phyloP scores from a whole-genome alignment of 257 asterid genomes.

The Solanum ahanhuiri region DNA sequence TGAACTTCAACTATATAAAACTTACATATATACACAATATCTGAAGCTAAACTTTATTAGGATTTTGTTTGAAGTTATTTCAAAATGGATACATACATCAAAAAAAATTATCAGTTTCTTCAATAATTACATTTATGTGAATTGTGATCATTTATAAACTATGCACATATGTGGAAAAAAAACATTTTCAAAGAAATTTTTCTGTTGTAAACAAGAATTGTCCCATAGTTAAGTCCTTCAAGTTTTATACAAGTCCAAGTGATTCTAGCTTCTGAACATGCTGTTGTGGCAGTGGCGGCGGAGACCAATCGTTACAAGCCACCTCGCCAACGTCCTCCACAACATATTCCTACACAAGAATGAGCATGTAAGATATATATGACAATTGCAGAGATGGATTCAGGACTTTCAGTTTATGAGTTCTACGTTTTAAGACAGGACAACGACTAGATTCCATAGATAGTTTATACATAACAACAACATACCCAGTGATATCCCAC shows the following conservation, averaged over 20 bases:
- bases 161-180: not conserved
- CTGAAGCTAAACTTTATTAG: not conserved
- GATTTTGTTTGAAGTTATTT: not conserved
- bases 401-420: not conserved
- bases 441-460: not conserved
- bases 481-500: not conserved
- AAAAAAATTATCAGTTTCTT: not conserved
- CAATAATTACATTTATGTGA: not conserved
- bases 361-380: not conserved
- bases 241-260: constrained; percentile 68
- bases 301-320: constrained; percentile 64
- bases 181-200: not conserved
- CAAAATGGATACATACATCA: not conserved
- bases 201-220: not conserved
- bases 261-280: constrained; percentile 80
- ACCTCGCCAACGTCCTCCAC: constrained; percentile 93
- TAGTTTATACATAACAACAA: not conserved
- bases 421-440: not conserved
- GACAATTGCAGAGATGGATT: not conserved
- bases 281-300: constrained; percentile 74
- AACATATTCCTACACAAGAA: constrained; percentile 59
- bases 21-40: not conserved
- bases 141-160: not conserved
- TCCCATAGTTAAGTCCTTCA: not conserved
- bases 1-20: not conserved